Conservation (phyloP, 2,329 filamentous ascomycete genomes). For the Anthostomella pinea region DNA sequence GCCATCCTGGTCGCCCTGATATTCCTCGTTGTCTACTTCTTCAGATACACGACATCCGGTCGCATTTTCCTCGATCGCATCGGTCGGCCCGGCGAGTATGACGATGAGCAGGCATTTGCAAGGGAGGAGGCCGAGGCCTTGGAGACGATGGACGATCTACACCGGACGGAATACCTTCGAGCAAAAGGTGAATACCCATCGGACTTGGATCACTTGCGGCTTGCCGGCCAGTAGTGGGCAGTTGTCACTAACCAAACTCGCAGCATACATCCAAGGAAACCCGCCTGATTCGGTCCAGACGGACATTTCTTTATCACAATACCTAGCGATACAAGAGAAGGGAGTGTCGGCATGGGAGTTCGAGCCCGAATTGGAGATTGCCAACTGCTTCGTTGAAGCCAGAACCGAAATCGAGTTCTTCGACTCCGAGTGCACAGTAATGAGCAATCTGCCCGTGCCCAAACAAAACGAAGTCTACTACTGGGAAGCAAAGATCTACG, state of each 20-base stretch:
- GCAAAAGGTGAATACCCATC: slow-evolving; percentile 74
- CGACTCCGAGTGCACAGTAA: slow-evolving; percentile 94
- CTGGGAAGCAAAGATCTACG: slow-evolving; percentile 98
- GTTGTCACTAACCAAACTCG: slow-evolving; percentile 1
- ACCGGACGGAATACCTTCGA: slow-evolving; percentile 84
- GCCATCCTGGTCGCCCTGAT: slow-evolving; percentile 79
- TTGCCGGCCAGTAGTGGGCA: slow-evolving; percentile 1
- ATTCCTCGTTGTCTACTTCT: slow-evolving; percentile 84
- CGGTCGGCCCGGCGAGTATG: slow-evolving; percentile 90
- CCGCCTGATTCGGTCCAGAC: slow-evolving; percentile 93
- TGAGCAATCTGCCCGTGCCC: slow-evolving; percentile 92
- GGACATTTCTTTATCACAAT: slow-evolving; percentile 96
- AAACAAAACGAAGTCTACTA: slow-evolving; percentile 99
- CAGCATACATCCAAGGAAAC: slow-evolving; percentile 91
- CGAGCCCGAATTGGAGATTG: slow-evolving; percentile 96
- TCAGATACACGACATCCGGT: slow-evolving; percentile 83
- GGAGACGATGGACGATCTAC: slow-evolving; percentile 92
- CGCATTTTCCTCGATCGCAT: slow-evolving; percentile 92
- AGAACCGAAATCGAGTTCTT: slow-evolving; percentile 99
- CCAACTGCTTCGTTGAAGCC: slow-evolving; percentile 96
- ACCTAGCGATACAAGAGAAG: slow-evolving; percentile 97
- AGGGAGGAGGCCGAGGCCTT: slow-evolving; percentile 93
- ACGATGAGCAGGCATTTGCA: slow-evolving; percentile 93
- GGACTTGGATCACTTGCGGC: slow-evolving; percentile 6
- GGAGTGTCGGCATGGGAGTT: slow-evolving; percentile 99